phyloP scores from a whole-genome alignment of 306 rosid species.

The Medicago ruthenica region DNA sequence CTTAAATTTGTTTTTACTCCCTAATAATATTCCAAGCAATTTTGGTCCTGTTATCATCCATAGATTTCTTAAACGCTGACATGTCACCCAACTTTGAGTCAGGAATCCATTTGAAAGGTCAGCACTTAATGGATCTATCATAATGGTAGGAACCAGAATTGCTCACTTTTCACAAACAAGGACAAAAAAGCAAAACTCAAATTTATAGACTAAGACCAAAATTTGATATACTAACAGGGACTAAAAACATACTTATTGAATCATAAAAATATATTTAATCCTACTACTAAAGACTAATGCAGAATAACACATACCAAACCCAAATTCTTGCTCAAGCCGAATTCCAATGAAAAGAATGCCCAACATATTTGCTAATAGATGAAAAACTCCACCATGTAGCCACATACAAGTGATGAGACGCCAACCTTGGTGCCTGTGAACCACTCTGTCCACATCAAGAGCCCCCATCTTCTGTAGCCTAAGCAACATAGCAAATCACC shows the following conservation, averaged over 20 bases:
- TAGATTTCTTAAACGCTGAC: not conserved
- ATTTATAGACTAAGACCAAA: constrained; percentile 11
- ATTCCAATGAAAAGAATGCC: constrained; percentile 88
- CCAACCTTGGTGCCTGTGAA: constrained; percentile 81
- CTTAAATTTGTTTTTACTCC: not conserved
- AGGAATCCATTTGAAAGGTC: not conserved
- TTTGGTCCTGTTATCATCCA: too few relatives aligned
- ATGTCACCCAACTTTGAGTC: not conserved
- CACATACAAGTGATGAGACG: constrained; percentile 88
- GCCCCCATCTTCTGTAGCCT: constrained; percentile 95
- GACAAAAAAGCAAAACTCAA: not conserved
- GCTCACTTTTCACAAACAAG: not conserved
- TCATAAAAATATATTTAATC: not conserved
- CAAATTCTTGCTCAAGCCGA: constrained; percentile 98
- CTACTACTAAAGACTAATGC: not conserved
- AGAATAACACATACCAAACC: constrained; percentile 71
- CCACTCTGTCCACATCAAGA: constrained; percentile 75
- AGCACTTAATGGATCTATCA: not conserved
- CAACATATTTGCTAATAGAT: constrained; percentile 85
- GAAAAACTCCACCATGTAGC: constrained; percentile 95
- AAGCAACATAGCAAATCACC: constrained; percentile 42
- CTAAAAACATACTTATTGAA: not conserved
- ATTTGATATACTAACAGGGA: not conserved
- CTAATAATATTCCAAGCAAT: not conserved
- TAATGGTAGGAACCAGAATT: not conserved